Base-by-base conservation (phyloP, 805 yeast species). In the Schizosaccharomyces lindneri region DNA sequence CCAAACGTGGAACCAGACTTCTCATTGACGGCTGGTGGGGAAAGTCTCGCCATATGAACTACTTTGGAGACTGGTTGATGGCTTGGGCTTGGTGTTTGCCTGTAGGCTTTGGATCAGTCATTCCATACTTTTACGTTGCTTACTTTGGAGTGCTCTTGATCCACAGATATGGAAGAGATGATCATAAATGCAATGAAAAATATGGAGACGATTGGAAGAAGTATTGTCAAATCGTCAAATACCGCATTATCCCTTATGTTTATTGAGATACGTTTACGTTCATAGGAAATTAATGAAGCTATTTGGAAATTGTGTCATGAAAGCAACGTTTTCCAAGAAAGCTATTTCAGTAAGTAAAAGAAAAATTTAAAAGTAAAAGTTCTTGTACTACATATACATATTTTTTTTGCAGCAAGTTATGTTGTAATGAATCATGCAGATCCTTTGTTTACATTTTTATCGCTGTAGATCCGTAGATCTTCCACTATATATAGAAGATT, bases 21-120 rank as follows among this genome's bases (percentile, higher is more conserved):
- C 73, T 93, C 57, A 79, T 82, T 62, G 93, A 87, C 68, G 96
- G 97, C 2, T 93, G 97, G 98, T 93, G 98, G 98, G 85, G 84
- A 1, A 71, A 76, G 21, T 82, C 95, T 5, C 95, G 95, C 66
- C 98, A 93, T 71, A 87, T 87, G 69, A 93, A 93, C 70, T 93
- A 93, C 72, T 78, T 89, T 63, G 98, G 62, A 13, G 98, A 93
- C 73, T 87, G 96, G 89, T 70, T 93, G 55, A 82, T 88, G 68
- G 87, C 96, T 0, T 76, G 85, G 75, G 81, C 94, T 57, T 90
- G 95, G 95, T 87, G 96, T 71, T 75, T 93, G 65, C 83, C 95
- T 9, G 87, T 97, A 1, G 95, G 95, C 11, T 79, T 82, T 66
- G 76, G 75, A 63, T 83, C 95, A 0, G 84, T 87, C 4, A 74